Base-by-base conservation (phyloP, 495 filamentous ascomycete species). In the Penicillium macrosclerotiorum region DNA sequence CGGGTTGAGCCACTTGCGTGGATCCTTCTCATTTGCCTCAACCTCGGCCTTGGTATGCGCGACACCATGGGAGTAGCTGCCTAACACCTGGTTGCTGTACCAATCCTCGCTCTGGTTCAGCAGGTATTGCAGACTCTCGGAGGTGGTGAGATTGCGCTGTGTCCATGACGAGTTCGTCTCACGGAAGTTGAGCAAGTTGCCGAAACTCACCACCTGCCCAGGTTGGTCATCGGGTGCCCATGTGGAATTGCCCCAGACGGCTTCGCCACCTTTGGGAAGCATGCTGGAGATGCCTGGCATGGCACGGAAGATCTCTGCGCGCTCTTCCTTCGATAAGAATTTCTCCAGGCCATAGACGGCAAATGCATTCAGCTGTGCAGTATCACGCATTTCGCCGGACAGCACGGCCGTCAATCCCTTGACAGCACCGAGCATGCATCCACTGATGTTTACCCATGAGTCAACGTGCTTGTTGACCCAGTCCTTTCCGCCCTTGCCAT, bases 281-380 rank as follows among this genome's bases (percentile, higher is more conserved):
- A 98, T 96, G 45, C 88, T 91, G 13, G 88, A 92, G 40, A 95
- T 89, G 4, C 93, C 93, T 0, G 93, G 94, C 91, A 97, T 97
- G 23, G 89, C 88, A 39, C 94, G 82, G 72, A 98, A 95, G 24
- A 98, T 89, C 60, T 96, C 90, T 5, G 86, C 89, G 34, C 93
- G 80, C 62, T 98, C 93, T 41, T 90, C 80, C 48, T 85, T 88
- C 51, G 82, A 87, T 5, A 98, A 77, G 65, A 98, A 98, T 55
- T 92, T 95, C 67, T 98, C 93, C 1, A 98, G 79, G 0, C 93
- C 94, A 56, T 96, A 98, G 9, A 98, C 90, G 7, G 93, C 93
- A 51, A 97, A 95, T n/a, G 90, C 79, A 62, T 97, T 98, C 11
- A 98, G 79, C 59, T 97, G 93, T 1, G 93, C 93, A 0, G 93